Evolutionary conservation across 208 protist species (phyloP).

Genomic region (Trypanosoma rangeli): DNA sequence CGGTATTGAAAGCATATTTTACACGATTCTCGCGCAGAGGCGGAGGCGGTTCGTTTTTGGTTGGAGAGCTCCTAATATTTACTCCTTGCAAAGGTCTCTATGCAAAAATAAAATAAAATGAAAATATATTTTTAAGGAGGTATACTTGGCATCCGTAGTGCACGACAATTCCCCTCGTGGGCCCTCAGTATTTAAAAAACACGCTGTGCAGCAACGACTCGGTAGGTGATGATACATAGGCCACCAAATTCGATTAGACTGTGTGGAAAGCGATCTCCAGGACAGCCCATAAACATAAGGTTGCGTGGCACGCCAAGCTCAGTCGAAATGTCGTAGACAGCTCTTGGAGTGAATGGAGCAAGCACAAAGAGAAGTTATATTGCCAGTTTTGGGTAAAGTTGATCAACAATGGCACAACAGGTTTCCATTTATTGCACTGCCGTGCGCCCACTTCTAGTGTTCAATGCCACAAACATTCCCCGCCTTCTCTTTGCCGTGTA

Average conservation of each 20-base stretch:
- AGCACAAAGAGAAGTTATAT: constrained; percentile 42
- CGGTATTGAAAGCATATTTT: no score
- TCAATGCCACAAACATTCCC: background rate
- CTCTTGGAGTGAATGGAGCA: constrained; percentile 38
- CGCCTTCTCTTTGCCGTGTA: background rate
- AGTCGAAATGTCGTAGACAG: constrained; percentile 42
- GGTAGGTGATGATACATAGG: constrained; percentile 56
- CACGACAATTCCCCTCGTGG: no score
- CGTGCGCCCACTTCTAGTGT: background rate
- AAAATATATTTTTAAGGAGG: no score
- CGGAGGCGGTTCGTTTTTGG: no score
- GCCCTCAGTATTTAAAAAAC: no score
- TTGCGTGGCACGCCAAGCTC: constrained; percentile 59
- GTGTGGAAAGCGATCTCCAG: constrained; percentile 39
- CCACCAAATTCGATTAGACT: constrained; percentile 59
- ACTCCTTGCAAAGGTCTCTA: no score
- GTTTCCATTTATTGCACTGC: constrained; percentile 5
- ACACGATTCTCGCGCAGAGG: no score
- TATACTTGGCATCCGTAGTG: background rate
- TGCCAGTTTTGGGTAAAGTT: constrained; percentile 57
- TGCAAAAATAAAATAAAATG: no score
- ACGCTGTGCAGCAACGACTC: background rate
- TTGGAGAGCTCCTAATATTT: no score
- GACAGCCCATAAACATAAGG: constrained; percentile 85
- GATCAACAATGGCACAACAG: constrained; percentile 30